Percentiles rank a stretch among this genome's conserved stretches.
Evolutionary conservation across 73 alveolate species (phyloP).

Genomic region (Paramecium sexaurelia): DNA sequence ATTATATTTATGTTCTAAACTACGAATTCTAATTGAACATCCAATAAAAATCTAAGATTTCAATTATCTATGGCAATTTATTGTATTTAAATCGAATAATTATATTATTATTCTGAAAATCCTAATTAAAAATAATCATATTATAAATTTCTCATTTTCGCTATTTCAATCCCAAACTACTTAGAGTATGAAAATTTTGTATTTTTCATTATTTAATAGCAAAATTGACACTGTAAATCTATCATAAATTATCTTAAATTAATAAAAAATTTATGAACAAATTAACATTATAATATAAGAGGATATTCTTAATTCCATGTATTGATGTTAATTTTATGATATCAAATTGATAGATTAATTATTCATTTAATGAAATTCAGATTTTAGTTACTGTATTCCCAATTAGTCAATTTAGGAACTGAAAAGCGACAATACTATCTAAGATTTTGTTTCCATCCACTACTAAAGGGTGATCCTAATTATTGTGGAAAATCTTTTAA

Average conservation of each 20-base stretch:
- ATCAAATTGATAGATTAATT: background rate
- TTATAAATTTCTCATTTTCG: too few relatives aligned
- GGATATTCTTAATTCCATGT: background rate
- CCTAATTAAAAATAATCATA: too few relatives aligned
- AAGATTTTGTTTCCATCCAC: constrained; percentile 51
- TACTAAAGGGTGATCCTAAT: constrained; percentile 53
- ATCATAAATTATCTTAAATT: background rate
- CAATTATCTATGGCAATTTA: background rate
- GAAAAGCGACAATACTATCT: constrained; percentile 31
- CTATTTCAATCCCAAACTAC: too few relatives aligned
- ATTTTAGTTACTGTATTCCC: constrained; percentile 23
- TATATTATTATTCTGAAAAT: too few relatives aligned
- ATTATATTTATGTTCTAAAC: background rate
- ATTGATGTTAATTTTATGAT: background rate
- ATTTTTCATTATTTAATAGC: too few relatives aligned
- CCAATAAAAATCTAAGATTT: background rate
- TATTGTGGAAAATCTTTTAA: constrained; percentile 56
- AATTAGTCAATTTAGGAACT: constrained; percentile 13
- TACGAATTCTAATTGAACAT: background rate
- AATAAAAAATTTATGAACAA: background rate
- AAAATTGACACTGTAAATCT: too few relatives aligned
- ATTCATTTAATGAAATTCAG: constrained; percentile 12
- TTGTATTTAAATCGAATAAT: too few relatives aligned
- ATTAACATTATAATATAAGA: background rate
- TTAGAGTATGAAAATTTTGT: too few relatives aligned